Percentiles rank a stretch among this genome's conserved stretches.
Evolutionary conservation across 1,284 basidiomycete genomes (phyloP).

Genomic region (Laetiporus sulphureus): DNA sequence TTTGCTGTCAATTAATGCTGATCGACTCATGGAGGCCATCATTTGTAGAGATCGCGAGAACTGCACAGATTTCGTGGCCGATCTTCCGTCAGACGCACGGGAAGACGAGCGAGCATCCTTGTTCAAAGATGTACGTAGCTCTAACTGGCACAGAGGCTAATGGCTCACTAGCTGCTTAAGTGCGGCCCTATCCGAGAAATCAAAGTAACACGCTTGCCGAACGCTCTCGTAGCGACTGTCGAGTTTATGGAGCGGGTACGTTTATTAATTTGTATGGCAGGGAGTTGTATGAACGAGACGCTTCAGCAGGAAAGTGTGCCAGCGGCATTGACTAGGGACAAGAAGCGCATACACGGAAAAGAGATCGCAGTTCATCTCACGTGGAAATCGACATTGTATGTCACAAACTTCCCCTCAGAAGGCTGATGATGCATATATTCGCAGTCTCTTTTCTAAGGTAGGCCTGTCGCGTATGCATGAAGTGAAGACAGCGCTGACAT

Average conservation of each 20-base stretch:
- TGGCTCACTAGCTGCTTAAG: slow-evolving; percentile 32
- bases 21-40: too few species aligned
- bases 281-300: too few species aligned
- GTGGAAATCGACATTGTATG: slow-evolving; percentile 92
- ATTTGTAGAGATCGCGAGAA: slow-evolving; percentile 86
- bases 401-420: slow-evolving; percentile 94
- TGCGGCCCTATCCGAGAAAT: slow-evolving; percentile 80
- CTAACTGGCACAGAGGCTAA: neutral
- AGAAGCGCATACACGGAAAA: slow-evolving; percentile 71
- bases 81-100: slow-evolving; percentile 51
- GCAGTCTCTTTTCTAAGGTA: slow-evolving; percentile 76
- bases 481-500: slow-evolving; percentile 2
- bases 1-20: slow-evolving; percentile 8
- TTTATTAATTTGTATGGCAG: too few species aligned
- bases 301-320: slow-evolving; percentile 84
- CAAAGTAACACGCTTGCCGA: slow-evolving; percentile 57
- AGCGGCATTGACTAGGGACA: slow-evolving; percentile 87
- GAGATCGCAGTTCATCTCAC: slow-evolving; percentile 84
- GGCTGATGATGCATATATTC: slow-evolving; percentile 74
- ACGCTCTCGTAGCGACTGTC: slow-evolving; percentile 65
- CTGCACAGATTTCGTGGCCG: slow-evolving; percentile 82
- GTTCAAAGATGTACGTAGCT: slow-evolving; percentile 76
- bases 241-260: slow-evolving; percentile 71
- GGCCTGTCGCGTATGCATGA: slow-evolving; percentile 3
- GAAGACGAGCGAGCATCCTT: slow-evolving; percentile 66